Percentiles rank a stretch among this genome's conserved stretches.
Evolutionary conservation across 2,329 filamentous ascomycete genomes (phyloP).

Genomic region (Paecilomyces dactylethromorphus): DNA sequence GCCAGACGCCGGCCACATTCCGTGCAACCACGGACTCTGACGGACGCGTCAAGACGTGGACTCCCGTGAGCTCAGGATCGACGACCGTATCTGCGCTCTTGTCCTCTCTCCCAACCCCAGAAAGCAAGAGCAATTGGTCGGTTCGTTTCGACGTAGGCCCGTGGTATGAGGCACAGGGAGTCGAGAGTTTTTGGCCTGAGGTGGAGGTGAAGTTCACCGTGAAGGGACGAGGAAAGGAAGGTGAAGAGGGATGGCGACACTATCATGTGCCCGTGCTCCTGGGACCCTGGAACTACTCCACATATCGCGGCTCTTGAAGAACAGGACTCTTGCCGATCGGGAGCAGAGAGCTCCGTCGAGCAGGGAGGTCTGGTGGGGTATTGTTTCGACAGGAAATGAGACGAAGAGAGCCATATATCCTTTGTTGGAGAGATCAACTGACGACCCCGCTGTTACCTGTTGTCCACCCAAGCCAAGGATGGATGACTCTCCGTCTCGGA

Average conservation of each 20-base stretch:
- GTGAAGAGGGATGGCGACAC: constrained; percentile 39
- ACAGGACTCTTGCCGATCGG: neutral
- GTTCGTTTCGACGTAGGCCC: constrained; percentile 40
- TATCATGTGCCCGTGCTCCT: constrained; percentile 47
- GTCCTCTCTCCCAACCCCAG: constrained; percentile 24
- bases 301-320: constrained; percentile 42
- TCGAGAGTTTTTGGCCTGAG: constrained; percentile 46
- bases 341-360: neutral
- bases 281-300: constrained; percentile 46
- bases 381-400: neutral
- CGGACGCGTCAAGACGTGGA: constrained; percentile 41
- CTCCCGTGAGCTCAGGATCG: constrained; percentile 15
- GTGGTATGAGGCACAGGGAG: constrained; percentile 42
- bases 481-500: too few relatives aligned
- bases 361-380: neutral
- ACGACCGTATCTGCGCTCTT: constrained; percentile 22
- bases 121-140: constrained; percentile 39
- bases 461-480: neutral
- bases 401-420: neutral
- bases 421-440: neutral
- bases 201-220: constrained; percentile 46
- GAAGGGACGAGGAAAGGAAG: constrained; percentile 33
- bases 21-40: constrained; percentile 38
- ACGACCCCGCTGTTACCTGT: neutral
- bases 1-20: constrained; percentile 22